Conservation (phyloP, 2,329 filamentous ascomycete species). For the Ascochyta lentis region DNA sequence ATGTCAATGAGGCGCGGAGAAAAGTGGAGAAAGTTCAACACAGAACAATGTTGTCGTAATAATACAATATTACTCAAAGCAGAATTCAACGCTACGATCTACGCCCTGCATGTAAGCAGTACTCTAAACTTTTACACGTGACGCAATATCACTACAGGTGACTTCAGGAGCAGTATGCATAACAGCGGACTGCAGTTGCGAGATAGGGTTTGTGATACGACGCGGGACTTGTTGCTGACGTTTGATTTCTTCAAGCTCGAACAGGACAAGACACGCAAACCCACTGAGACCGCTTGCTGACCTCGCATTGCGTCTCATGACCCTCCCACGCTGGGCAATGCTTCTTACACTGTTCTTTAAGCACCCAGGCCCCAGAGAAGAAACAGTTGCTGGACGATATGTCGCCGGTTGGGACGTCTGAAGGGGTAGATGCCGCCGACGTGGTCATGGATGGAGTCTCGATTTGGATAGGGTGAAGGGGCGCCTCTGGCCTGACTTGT, state of each 20-base stretch:
- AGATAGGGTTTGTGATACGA: not conserved
- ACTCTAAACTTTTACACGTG: not conserved
- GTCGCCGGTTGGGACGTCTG: not conserved
- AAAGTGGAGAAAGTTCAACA: not conserved
- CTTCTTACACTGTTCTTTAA: not conserved
- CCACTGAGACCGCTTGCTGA: slow-evolving; percentile 1
- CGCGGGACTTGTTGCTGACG: no score
- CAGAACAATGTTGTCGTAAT: no score
- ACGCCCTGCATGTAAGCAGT: no score
- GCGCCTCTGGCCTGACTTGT: no score
- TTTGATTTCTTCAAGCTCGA: not conserved
- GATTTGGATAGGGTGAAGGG: no score
- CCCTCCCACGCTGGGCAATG: not conserved
- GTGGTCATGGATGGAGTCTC: no score
- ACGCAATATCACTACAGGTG: not conserved
- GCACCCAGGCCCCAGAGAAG: not conserved
- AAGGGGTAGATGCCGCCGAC: not conserved
- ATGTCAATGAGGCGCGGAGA: no score
- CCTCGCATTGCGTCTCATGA: not conserved
- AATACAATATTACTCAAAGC: no score
- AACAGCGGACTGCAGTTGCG: not conserved
- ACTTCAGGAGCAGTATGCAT: not conserved
- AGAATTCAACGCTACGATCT: no score
- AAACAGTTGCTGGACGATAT: not conserved
- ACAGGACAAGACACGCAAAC: not conserved